Evolutionary conservation across 768 basidiomycete species (phyloP).

Genomic region (Cystobasidium tubakii): DNA sequence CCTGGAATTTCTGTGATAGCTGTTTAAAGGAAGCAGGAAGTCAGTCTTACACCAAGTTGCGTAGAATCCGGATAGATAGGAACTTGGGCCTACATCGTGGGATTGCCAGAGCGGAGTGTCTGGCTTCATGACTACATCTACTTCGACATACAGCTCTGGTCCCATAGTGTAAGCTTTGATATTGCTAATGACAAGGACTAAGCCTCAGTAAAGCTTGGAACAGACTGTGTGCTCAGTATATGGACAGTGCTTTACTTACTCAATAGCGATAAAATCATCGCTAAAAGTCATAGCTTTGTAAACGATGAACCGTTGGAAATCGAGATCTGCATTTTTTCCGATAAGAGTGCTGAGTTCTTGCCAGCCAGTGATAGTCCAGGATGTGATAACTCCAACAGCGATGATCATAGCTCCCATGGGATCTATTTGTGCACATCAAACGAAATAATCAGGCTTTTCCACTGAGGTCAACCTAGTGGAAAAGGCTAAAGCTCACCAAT

Average conservation of each 20-base stretch:
- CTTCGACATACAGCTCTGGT: conserved; percentile 72
- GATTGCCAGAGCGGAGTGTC: conserved; percentile 73
- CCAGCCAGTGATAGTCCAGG: conserved; percentile 4
- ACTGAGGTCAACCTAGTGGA: conserved; percentile 47
- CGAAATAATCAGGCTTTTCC: too few species aligned
- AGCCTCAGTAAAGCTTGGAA: not conserved
- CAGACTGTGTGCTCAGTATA: not conserved
- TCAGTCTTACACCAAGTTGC: too few species aligned
- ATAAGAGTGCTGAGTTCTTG: conserved; percentile 73
- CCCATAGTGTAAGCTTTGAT: conserved; percentile 69
- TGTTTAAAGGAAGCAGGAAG: not conserved
- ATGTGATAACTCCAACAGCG: conserved; percentile 34
- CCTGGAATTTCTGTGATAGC: conserved; percentile 48
- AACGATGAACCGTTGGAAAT: conserved; percentile 59
- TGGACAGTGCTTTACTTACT: not conserved
- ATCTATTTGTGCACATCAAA: too few species aligned
- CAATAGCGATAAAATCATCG: conserved; percentile 41
- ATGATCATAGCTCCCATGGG: conserved; percentile 49
- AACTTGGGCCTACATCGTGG: conserved; percentile 48
- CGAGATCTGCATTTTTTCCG: conserved; percentile 83
- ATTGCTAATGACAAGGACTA: not conserved
- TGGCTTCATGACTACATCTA: conserved; percentile 88
- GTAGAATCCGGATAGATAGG: too few species aligned
- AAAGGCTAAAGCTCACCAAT: conserved; percentile 64
- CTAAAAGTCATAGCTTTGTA: conserved; percentile 91